Evolutionary conservation across 176 grass and related monocot species (phyloP).

Genomic region (Triticum monococcum): DNA sequence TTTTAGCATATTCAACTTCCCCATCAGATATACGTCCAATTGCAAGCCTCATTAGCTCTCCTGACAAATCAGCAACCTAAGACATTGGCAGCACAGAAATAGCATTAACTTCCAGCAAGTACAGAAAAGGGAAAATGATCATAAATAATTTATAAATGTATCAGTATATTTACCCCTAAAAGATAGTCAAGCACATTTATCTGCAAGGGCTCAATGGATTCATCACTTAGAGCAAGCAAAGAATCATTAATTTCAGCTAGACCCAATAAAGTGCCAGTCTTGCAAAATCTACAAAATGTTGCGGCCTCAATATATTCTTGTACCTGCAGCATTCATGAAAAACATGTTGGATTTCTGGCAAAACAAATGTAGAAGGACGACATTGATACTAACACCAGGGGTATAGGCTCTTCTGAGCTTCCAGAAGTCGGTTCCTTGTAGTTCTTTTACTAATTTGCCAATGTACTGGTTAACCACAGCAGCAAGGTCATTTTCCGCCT

Average conservation of each 20-base stretch:
- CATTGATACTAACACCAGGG: constrained; percentile 60
- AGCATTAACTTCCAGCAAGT: constrained; percentile 19
- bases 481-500: constrained; percentile 90
- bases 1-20: constrained; percentile 93
- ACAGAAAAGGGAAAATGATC: not conserved
- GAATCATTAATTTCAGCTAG: constrained; percentile 88
- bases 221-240: constrained; percentile 66
- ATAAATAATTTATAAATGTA: constrained; percentile 8
- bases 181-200: constrained; percentile 96
- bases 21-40: constrained; percentile 98
- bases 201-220: constrained; percentile 81
- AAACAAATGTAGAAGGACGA: constrained; percentile 27
- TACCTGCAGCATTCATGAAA: constrained; percentile 55
- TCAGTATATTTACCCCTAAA: constrained; percentile 63
- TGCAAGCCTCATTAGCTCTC: constrained; percentile 95
- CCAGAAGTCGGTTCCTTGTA: constrained; percentile 95
- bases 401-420: constrained; percentile 97
- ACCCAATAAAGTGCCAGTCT: constrained; percentile 83
- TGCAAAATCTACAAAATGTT: constrained; percentile 86
- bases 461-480: constrained; percentile 75
- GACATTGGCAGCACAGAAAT: constrained; percentile 34
- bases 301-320: constrained; percentile 98
- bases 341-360: constrained; percentile 8
- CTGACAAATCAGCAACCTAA: constrained; percentile 97
- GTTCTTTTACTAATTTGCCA: constrained; percentile 85